A percentile compares a stretch with the other conserved stretches of the same genome.
phyloP scores from a whole-genome alignment of 73 alveolate species.

The Paramecium tetraurelia region DNA sequence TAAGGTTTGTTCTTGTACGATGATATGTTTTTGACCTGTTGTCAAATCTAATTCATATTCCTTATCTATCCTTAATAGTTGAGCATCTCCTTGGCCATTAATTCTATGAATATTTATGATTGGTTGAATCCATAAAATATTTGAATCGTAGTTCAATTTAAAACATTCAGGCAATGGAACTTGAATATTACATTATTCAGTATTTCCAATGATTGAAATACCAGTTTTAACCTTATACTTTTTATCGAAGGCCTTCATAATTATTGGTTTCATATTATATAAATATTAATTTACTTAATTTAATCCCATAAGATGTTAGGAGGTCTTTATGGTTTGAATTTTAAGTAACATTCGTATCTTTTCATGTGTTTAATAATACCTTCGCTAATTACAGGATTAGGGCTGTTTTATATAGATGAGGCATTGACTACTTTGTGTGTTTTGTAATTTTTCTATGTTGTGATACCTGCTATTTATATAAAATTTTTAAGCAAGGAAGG shows the following conservation, averaged over 20 bases:
- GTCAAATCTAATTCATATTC: conserved; percentile 11
- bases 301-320: neutral
- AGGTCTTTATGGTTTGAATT: conserved; percentile 42
- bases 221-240: neutral
- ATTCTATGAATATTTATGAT: neutral
- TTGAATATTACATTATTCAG: neutral
- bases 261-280: neutral
- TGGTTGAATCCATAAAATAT: conserved; percentile 24
- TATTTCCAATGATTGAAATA: neutral
- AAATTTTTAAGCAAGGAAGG: neutral
- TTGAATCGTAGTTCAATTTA: neutral
- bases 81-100: neutral
- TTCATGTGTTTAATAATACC: neutral
- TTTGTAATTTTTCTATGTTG: neutral
- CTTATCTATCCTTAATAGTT: neutral
- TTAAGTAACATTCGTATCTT: neutral
- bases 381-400: neutral
- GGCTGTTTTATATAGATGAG: conserved; percentile 16
- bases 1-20: neutral
- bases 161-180: neutral
- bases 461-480: conserved; percentile 10
- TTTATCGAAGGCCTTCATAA: neutral
- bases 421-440: neutral
- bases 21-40: neutral
- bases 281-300: neutral